These are phyloP conservation scores for Thermothelomyces thermophilus DNA, from an alignment of 2,329 filamentous ascomycete species.

Conservation along the genomic window DNA sequence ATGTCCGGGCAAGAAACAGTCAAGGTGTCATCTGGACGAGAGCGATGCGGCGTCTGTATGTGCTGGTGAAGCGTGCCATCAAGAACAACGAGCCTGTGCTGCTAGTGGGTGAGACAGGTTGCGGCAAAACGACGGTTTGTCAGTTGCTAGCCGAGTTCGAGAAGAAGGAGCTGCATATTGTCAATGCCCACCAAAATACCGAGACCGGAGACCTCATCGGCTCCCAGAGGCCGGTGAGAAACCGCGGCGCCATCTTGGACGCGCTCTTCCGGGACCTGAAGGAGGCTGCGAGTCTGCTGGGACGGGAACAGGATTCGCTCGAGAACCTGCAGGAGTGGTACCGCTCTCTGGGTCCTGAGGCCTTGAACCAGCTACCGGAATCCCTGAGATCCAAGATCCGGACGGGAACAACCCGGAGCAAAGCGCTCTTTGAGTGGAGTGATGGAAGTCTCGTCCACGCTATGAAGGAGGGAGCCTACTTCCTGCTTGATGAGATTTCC, in stretches of 20 bases:
- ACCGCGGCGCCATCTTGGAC: slow-evolving; percentile 66
- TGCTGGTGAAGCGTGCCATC: slow-evolving; percentile 80
- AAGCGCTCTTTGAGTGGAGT: slow-evolving; percentile 91
- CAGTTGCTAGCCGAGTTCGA: slow-evolving; percentile 83
- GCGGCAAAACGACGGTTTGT: slow-evolving; percentile 94
- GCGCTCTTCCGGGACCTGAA: slow-evolving; percentile 57
- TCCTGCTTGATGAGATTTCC: slow-evolving; percentile 95
- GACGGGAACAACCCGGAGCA: slow-evolving; percentile 54
- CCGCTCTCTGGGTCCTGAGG: slow-evolving; percentile 42
- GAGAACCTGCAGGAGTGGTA: slow-evolving; percentile 56
- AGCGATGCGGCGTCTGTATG: slow-evolving; percentile 86
- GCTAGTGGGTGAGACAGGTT: slow-evolving; percentile 92
- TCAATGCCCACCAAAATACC: slow-evolving; percentile 97
- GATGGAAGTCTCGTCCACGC: slow-evolving; percentile 91
- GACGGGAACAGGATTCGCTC: slow-evolving; percentile 36
- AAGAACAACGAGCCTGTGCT: slow-evolving; percentile 89
- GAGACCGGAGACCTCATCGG: slow-evolving; percentile 97
- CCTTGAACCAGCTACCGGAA: slow-evolving; percentile 41
- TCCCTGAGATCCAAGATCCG: slow-evolving; percentile 42
- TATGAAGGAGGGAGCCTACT: slow-evolving; percentile 85
- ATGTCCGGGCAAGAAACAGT: slow-evolving; percentile 41
- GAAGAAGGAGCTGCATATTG: slow-evolving; percentile 69
- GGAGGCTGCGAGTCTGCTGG: slow-evolving; percentile 37
- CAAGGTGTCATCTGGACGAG: slow-evolving; percentile 85
- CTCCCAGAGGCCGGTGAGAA: slow-evolving; percentile 84